Evolutionary conservation across 768 basidiomycete genomes (phyloP).

Genomic region (Amanita phalloides): DNA sequence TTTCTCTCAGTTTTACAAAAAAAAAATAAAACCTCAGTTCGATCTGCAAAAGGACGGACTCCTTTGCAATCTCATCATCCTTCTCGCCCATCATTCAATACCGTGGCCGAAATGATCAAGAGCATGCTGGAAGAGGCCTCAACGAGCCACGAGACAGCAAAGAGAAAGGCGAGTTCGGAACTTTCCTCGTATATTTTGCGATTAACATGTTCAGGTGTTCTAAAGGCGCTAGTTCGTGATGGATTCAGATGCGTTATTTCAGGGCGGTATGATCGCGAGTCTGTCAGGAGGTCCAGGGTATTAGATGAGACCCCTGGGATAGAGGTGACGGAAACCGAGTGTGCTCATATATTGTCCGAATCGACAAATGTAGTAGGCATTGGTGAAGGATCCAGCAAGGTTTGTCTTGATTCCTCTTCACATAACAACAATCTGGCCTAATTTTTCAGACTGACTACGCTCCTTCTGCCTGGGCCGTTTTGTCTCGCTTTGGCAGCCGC

Average conservation of each 20-base stretch:
- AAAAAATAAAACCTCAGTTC: background rate
- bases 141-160: slow-evolving; percentile 11
- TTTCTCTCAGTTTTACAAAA: background rate
- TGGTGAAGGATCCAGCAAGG: background rate
- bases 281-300: background rate
- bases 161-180: slow-evolving; percentile 2
- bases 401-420: background rate
- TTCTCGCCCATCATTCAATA: slow-evolving; percentile 14
- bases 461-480: background rate
- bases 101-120: background rate
- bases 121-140: slow-evolving; percentile 9
- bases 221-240: slow-evolving; percentile 4
- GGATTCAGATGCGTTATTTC: slow-evolving; percentile 3
- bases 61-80: background rate
- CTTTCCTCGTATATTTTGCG: background rate
- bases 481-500: background rate
- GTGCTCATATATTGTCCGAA: slow-evolving; percentile 1
- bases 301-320: background rate
- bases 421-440: background rate
- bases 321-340: background rate
- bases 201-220: background rate
- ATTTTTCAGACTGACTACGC: background rate
- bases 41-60: slow-evolving; percentile 3
- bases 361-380: no score
- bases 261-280: background rate